These are phyloP conservation scores for Trichoderma erinaceum DNA, from an alignment of 495 filamentous ascomycete genomes.

Conservation along the genomic window DNA sequence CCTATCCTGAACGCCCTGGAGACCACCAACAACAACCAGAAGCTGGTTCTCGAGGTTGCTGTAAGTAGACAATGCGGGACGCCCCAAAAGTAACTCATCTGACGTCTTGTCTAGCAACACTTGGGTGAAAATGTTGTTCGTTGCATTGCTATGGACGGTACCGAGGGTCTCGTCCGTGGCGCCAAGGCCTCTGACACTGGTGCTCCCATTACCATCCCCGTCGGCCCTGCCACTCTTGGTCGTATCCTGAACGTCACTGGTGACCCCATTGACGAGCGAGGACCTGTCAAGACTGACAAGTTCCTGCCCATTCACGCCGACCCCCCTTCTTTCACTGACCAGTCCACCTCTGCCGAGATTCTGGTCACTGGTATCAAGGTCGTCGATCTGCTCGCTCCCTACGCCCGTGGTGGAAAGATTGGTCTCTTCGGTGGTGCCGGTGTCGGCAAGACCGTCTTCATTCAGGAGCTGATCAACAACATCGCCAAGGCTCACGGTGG, in stretches of 20 bases:
- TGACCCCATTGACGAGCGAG: slow-evolving; percentile 99
- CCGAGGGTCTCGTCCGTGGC: slow-evolving; percentile 96
- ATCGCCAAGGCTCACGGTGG: slow-evolving; percentile 99
- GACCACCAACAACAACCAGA: slow-evolving; percentile 86
- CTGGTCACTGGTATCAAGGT: slow-evolving; percentile 99
- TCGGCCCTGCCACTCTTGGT: slow-evolving; percentile 89
- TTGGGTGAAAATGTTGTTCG: slow-evolving; percentile 98
- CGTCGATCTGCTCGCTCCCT: slow-evolving; percentile 95
- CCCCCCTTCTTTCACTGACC: slow-evolving; percentile 81
- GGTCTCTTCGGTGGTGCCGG: slow-evolving; percentile 99
- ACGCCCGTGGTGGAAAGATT: slow-evolving; percentile 99
- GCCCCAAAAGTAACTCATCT: slow-evolving; percentile 26
- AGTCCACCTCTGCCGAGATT: slow-evolving; percentile 93
- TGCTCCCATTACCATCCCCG: slow-evolving; percentile 92
- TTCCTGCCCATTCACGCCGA: slow-evolving; percentile 88
- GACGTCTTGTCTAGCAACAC: slow-evolving; percentile 75
- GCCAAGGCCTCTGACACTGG: slow-evolving; percentile 79
- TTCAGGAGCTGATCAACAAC: slow-evolving; percentile 99
- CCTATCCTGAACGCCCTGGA: slow-evolving; percentile 95
- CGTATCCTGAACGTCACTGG: slow-evolving; percentile 99
- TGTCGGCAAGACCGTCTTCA: slow-evolving; percentile 99
- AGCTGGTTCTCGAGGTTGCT: slow-evolving; percentile 93
- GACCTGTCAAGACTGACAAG: slow-evolving; percentile 89
- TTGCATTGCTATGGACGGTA: slow-evolving; percentile 99
- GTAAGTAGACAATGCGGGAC: slow-evolving; percentile 52